Conservation (phyloP, 164 flowering plant genomes). For the Brasenia schreberi region DNA sequence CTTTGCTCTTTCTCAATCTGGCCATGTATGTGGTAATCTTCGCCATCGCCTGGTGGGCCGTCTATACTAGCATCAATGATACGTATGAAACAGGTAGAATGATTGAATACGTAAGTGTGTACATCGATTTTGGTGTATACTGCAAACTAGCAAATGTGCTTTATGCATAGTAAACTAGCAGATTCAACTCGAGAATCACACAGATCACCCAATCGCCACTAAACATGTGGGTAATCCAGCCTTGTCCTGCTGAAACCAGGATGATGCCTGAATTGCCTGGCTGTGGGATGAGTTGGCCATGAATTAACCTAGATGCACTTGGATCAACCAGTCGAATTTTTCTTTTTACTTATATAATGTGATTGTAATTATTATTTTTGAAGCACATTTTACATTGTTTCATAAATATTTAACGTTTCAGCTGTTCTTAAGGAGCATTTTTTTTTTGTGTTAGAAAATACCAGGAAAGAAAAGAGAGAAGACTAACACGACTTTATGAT, state of each 20-base stretch:
- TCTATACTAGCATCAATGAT: slow-evolving; percentile 47
- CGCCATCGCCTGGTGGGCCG: slow-evolving; percentile 56
- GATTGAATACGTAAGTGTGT: no score
- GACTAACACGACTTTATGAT: background rate
- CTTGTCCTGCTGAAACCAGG: no score
- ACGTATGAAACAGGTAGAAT: slow-evolving; percentile 40
- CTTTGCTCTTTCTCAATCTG: slow-evolving; percentile 44
- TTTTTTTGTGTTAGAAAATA: background rate
- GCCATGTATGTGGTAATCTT: slow-evolving; percentile 37
- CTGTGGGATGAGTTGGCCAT: no score
- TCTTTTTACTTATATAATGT: background rate
- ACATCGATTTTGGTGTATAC: no score
- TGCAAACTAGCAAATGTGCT: no score
- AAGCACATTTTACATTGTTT: background rate
- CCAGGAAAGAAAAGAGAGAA: background rate
- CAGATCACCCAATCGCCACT: no score
- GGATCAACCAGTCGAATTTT: background rate
- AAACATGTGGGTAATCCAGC: no score
- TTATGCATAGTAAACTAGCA: no score
- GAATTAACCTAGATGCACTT: no score
- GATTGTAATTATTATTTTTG: background rate
- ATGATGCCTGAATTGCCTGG: no score
- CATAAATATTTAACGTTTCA: background rate
- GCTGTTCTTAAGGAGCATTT: background rate
- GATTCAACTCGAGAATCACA: no score